phyloP scores from a whole-genome alignment of 768 basidiomycete species.

The Fistulinella prunicolor region DNA sequence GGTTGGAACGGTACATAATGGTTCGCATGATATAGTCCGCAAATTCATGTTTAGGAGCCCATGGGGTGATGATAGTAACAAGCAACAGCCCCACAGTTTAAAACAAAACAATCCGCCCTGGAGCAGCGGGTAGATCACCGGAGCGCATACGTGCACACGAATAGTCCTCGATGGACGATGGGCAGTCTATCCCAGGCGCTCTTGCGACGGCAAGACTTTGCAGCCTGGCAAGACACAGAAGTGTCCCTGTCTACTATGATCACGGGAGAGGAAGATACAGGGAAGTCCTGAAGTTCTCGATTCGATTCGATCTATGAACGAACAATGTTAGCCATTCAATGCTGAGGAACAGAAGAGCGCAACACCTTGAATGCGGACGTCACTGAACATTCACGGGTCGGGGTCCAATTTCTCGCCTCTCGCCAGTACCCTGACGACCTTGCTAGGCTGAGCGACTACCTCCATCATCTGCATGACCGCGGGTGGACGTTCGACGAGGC shows the following conservation, averaged over 20 bases:
- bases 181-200: constrained; percentile 14
- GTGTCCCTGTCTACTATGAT: constrained; percentile 21
- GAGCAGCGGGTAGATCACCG: constrained; percentile 12
- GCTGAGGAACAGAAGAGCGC: background rate
- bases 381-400: constrained; percentile 22
- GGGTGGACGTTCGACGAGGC: constrained; percentile 73
- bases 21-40: constrained; percentile 29
- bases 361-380: constrained; percentile 13
- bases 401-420: constrained; percentile 83
- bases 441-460: constrained; percentile 66
- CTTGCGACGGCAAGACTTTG: constrained; percentile 22
- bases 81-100: constrained; percentile 15
- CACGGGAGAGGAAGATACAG: constrained; percentile 17
- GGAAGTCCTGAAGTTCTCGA: constrained; percentile 19
- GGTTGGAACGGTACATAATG: constrained; percentile 23
- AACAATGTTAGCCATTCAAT: background rate
- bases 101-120: constrained; percentile 23
- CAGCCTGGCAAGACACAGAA: constrained; percentile 23
- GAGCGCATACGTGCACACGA: constrained; percentile 25
- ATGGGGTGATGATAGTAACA: constrained; percentile 10
- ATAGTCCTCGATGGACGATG: constrained; percentile 23
- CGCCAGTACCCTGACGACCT: constrained; percentile 75
- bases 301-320: constrained; percentile 8
- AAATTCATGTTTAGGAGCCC: constrained; percentile 12
- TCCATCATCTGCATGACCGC: constrained; percentile 84